phyloP scores from a whole-genome alignment of 139 green algal genomes.

The Picochlorum sp. region DNA sequence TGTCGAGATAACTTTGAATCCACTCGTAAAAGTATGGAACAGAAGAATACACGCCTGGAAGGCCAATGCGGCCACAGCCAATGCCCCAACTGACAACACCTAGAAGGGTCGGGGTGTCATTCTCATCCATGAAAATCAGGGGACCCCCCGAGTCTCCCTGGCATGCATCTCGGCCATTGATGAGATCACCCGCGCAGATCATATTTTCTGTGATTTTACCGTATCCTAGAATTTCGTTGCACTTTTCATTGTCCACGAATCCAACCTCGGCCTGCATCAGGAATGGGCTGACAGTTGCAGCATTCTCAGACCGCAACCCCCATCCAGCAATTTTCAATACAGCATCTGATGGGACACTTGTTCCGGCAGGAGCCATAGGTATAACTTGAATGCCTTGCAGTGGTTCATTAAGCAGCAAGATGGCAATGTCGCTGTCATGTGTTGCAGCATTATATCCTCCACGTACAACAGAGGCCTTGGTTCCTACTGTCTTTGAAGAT shows the following conservation, averaged over 20 bases:
- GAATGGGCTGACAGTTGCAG: background rate
- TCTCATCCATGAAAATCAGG: background rate
- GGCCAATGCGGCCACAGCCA: background rate
- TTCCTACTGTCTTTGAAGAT: background rate
- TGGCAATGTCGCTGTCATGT: background rate
- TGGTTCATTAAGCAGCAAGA: background rate
- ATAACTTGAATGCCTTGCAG: background rate
- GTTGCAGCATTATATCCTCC: slow-evolving; percentile 1
- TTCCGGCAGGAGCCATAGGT: background rate
- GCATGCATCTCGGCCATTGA: background rate
- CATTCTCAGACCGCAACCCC: background rate
- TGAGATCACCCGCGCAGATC: too few species aligned
- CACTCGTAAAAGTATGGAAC: background rate
- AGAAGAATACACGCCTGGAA: background rate
- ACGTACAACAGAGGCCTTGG: background rate
- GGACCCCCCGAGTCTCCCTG: background rate
- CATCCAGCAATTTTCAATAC: slow-evolving; percentile 1
- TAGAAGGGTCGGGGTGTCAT: background rate
- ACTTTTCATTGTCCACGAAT: background rate
- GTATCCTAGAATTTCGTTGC: slow-evolving; percentile 1
- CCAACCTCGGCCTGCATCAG: background rate
- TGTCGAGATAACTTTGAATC: background rate
- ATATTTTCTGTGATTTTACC: background rate
- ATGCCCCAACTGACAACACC: background rate
- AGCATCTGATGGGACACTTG: background rate